Evolutionary conservation across 2,329 filamentous ascomycete species (phyloP).

Genomic region (Fusarium nematophilum): DNA sequence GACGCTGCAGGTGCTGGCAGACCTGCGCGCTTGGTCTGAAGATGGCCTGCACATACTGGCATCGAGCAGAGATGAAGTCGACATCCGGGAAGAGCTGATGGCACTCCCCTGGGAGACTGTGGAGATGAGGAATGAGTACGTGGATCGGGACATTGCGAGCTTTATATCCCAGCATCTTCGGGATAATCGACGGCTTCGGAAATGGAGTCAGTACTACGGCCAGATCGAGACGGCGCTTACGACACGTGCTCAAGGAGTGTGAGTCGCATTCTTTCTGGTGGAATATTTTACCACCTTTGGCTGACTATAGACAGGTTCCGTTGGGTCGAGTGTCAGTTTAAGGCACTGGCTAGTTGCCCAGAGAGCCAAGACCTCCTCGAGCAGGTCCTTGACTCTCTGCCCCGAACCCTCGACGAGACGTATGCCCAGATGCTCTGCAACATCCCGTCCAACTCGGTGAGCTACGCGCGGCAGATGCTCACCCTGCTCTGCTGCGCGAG

Average conservation of each 20-base stretch:
- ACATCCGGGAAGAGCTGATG: conserved; percentile 43
- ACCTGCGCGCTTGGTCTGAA: conserved; percentile 40
- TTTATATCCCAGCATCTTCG: conserved; percentile 16
- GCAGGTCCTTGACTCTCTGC: conserved; percentile 42
- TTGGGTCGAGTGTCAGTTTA: conserved; percentile 40
- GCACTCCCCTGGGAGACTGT: conserved; percentile 23
- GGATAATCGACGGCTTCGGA: conserved; percentile 9
- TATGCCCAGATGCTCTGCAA: conserved; percentile 36
- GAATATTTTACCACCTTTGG: background rate
- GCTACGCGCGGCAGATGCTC: conserved; percentile 5
- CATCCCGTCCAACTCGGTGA: background rate
- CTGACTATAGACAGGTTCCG: conserved; percentile 33
- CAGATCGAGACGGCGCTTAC: conserved; percentile 10
- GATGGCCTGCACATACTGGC: conserved; percentile 45
- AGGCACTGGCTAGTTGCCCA: conserved; percentile 21
- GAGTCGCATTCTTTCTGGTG: background rate
- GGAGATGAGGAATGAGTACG: conserved; percentile 6
- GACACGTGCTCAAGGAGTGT: conserved; percentile 11
- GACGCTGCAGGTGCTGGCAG: conserved; percentile 41
- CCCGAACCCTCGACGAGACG: conserved; percentile 43
- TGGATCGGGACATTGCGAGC: conserved; percentile 16
- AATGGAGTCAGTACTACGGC: conserved; percentile 10
- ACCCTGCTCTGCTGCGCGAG: conserved; percentile 10
- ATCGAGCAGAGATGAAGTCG: conserved; percentile 48
- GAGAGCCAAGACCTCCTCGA: conserved; percentile 19